Conservation (phyloP, 2,329 filamentous ascomycete species). For the Aspergillaceae sp. region DNA sequence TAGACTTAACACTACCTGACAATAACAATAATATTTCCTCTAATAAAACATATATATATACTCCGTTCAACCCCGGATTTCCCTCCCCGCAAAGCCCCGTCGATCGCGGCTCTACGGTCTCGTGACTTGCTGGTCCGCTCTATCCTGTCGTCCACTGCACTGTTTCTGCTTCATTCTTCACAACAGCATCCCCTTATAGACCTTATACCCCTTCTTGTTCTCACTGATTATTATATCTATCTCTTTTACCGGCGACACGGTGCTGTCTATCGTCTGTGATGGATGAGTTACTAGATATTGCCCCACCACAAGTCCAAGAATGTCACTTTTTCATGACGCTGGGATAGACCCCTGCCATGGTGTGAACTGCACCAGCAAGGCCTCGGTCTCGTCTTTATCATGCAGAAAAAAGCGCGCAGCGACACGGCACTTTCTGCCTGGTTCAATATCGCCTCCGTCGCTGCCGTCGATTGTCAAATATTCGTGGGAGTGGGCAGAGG, state of each 20-base stretch:
- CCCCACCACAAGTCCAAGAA: constrained; percentile 7
- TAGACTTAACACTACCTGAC: too few species aligned
- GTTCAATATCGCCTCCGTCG: constrained; percentile 22
- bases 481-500: constrained; percentile 28
- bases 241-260: too few species aligned
- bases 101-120: constrained; percentile 1
- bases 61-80: neutral
- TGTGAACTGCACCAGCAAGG: constrained; percentile 5
- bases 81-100: neutral
- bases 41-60: neutral
- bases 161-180: neutral
- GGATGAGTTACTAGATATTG: constrained; percentile 1
- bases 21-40: too few species aligned
- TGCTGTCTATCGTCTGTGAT: too few species aligned
- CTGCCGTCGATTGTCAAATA: constrained; percentile 27
- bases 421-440: constrained; percentile 13
- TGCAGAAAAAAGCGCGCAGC: neutral
- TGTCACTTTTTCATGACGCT: constrained; percentile 26
- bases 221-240: too few species aligned
- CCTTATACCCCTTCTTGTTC: too few species aligned
- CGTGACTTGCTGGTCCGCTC: constrained; percentile 1
- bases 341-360: constrained; percentile 10
- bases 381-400: neutral
- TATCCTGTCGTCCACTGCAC: neutral
- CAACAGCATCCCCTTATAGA: neutral